Evolutionary conservation across 1,284 basidiomycete species (phyloP).

Genomic region (Prillingera fragicola): DNA sequence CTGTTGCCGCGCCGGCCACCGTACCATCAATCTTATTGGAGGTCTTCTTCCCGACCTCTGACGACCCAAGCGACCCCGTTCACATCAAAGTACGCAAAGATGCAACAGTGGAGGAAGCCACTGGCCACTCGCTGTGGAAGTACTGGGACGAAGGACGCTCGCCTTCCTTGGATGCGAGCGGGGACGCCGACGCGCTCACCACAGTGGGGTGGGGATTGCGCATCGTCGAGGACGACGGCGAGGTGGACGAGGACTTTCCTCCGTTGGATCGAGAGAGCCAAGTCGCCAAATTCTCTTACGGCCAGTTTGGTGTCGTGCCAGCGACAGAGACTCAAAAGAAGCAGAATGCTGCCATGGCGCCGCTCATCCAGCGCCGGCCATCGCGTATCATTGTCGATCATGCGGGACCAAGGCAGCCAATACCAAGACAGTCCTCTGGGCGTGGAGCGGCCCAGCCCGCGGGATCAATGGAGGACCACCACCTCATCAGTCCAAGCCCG

Average conservation of each 20-base stretch:
- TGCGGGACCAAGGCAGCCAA: too few relatives aligned
- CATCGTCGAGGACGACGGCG: constrained; percentile 94
- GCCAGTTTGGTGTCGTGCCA: constrained; percentile 79
- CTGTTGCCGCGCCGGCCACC: constrained; percentile 44
- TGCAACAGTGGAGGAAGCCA: constrained; percentile 88
- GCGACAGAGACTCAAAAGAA: constrained; percentile 68
- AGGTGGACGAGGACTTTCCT: constrained; percentile 98
- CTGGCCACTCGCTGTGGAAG: constrained; percentile 83
- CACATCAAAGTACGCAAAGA: constrained; percentile 69
- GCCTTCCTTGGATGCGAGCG: constrained; percentile 65
- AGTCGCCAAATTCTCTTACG: constrained; percentile 82
- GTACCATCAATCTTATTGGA: constrained; percentile 56
- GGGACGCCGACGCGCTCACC: constrained; percentile 56
- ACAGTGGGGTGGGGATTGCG: constrained; percentile 90
- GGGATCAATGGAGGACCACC: too few relatives aligned
- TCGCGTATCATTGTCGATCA: constrained; percentile 35
- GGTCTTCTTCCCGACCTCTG: constrained; percentile 82
- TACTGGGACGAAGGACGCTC: constrained; percentile 85
- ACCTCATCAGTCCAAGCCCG: too few relatives aligned
- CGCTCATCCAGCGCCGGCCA: constrained; percentile 38
- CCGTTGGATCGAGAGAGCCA: constrained; percentile 83
- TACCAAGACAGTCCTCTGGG: too few relatives aligned
- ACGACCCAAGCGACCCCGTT: constrained; percentile 54
- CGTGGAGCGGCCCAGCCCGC: too few relatives aligned
- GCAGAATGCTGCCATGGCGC: constrained; percentile 70